Evolutionary conservation across 306 rosid species (phyloP).

Genomic region (Hippophae tibetana): DNA sequence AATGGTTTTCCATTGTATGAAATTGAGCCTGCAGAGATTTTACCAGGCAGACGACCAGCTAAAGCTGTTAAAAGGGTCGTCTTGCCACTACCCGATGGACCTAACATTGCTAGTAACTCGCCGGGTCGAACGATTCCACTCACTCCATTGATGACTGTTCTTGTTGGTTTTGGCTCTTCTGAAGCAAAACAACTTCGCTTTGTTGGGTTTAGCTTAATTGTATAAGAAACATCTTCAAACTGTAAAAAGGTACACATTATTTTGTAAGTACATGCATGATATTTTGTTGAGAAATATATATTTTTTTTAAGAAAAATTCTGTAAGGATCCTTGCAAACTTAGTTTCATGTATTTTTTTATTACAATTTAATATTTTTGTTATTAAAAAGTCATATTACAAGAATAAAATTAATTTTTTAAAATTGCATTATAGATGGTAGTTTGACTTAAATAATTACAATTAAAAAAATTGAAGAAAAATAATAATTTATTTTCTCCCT

Average conservation of each 20-base stretch:
- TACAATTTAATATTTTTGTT: too few relatives aligned
- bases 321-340: too few relatives aligned
- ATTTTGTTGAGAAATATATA: background rate
- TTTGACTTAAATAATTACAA: too few relatives aligned
- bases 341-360: too few relatives aligned
- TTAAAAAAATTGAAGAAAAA: too few relatives aligned
- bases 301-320: background rate
- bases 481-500: too few relatives aligned
- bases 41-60: conserved; percentile 51
- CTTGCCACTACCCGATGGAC: conserved; percentile 90
- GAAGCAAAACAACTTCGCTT: conserved; percentile 23
- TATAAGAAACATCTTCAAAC: conserved; percentile 70
- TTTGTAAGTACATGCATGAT: too few relatives aligned
- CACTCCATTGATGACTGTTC: conserved; percentile 43
- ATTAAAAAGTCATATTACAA: too few relatives aligned
- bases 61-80: conserved; percentile 70
- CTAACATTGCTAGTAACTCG: conserved; percentile 76
- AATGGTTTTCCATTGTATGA: conserved; percentile 57
- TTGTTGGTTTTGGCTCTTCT: conserved; percentile 30
- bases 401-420: too few relatives aligned
- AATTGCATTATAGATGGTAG: too few relatives aligned
- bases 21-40: conserved; percentile 44
- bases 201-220: conserved; percentile 25
- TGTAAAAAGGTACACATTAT: conserved; percentile 14
- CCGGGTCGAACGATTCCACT: conserved; percentile 62